Evolutionary conservation across 768 basidiomycete genomes (phyloP), one percentile per base, ranked within the genome.

Genomic region (Kwoniella shandongensis): DNA sequence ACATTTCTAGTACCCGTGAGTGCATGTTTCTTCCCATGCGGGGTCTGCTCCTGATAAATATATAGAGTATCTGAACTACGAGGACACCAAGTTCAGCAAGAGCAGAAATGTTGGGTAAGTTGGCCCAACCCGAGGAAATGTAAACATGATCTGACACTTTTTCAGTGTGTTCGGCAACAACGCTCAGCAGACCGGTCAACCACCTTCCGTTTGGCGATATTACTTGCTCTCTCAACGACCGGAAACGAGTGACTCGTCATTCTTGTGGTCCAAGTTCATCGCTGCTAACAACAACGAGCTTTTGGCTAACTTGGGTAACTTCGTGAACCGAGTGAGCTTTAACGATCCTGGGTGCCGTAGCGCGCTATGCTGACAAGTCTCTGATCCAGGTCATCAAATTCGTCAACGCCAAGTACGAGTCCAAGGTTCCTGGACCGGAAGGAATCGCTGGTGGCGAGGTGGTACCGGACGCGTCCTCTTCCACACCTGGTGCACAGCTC

Each of bases 11-110:
- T 1, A 99, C 96, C 32, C 93, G 93, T 91, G 55, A 60, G 82
- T 64, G 20, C 30, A 17, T n/a, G 17, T 27, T 45, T 1, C 29
- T 27, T 0, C n/a, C 6, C 2, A 7, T 41, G 1, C 11, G 29
- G 46, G 15, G 48, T 46, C 30, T 6, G 48, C 32, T 6, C 27
- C 51, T 51, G 22, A 53, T 35, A n/a, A 17, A 8, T 53, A 23
- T 49, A 29, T 66, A 94, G 94, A 99, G 76, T 97, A 93, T 75
- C 80, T 98, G 65, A 97, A 98, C 71, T 98, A 98, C 76, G 96
- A 99, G 75, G 90, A 91, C 25, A 93, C 93, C 36, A 99, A 99
- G 75, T 99, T 99, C 81, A 96, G 92, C 39, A 99, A 99, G 79
- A 92, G 91, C 70, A 85, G 89, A 63, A 91, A 92, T 65, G 87